Percentiles rank a stretch among this genome's conserved stretches.
Evolutionary conservation across 108 stramenopile species (phyloP).

Genomic region (Conticribra weissflogii): DNA sequence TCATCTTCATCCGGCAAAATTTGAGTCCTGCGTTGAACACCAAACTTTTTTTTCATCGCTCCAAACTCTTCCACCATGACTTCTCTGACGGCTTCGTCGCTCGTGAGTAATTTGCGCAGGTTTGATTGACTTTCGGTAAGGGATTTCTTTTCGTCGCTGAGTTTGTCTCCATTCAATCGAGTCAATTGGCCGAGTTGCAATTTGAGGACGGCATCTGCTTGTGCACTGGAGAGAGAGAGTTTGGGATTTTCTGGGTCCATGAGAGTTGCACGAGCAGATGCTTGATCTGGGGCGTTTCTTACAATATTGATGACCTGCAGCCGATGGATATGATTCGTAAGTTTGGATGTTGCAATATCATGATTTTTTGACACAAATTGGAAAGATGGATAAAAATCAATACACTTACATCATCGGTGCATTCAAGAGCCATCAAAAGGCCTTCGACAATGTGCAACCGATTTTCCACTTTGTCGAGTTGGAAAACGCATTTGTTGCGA

Average conservation of each 20-base stretch:
- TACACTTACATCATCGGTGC: constrained; percentile 64
- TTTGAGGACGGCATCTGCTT: constrained; percentile 91
- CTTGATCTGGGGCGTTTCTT: constrained; percentile 70
- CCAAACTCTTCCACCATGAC: constrained; percentile 81
- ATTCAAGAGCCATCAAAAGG: constrained; percentile 74
- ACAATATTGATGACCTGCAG: constrained; percentile 82
- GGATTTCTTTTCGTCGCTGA: constrained; percentile 70
- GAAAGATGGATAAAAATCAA: neutral
- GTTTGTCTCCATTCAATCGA: constrained; percentile 86
- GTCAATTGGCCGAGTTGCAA: constrained; percentile 93
- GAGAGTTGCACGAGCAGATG: constrained; percentile 65
- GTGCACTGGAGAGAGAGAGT: constrained; percentile 68
- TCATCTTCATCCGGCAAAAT: constrained; percentile 85
- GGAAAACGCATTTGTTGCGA: constrained; percentile 76
- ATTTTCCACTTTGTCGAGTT: constrained; percentile 81
- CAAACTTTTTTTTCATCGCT: constrained; percentile 77
- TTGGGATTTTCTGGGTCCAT: constrained; percentile 51
- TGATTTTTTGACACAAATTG: no score
- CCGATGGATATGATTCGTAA: neutral
- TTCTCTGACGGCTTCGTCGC: constrained; percentile 82
- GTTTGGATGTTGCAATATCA: neutral
- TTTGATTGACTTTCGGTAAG: constrained; percentile 54
- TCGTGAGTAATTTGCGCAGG: constrained; percentile 58
- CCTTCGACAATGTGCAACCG: constrained; percentile 94
- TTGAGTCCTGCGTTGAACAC: constrained; percentile 76